A percentile compares a stretch with the other conserved stretches of the same genome.
phyloP scores from a whole-genome alignment of 352 stramenopile species.

The Pythium coloratum region DNA sequence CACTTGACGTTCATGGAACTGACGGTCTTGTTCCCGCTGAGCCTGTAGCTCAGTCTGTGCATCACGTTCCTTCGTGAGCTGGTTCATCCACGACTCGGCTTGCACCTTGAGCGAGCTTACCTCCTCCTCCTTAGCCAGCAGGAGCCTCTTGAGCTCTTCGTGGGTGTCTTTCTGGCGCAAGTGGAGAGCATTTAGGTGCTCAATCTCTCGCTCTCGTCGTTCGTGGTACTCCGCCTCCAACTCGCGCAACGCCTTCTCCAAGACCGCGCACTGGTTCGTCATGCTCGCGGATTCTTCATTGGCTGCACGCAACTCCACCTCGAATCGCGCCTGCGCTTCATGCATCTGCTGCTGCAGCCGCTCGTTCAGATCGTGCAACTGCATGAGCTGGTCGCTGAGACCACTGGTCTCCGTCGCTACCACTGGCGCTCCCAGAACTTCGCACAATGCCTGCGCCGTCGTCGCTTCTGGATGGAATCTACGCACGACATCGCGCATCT shows the following conservation, averaged over 20 bases:
- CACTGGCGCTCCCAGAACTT: background rate
- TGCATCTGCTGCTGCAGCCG: conserved; percentile 26
- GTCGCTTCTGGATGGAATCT: background rate
- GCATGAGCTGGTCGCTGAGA: conserved; percentile 2
- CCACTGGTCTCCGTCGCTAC: background rate
- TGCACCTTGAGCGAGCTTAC: conserved; percentile 38
- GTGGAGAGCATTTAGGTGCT: conserved; percentile 30
- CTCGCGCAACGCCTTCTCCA: conserved; percentile 38
- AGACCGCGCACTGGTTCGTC: conserved; percentile 33
- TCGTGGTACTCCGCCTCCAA: conserved; percentile 37
- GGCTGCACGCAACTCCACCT: conserved; percentile 30
- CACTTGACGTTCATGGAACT: conserved; percentile 14
- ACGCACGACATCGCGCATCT: conserved; percentile 5
- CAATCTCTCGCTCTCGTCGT: conserved; percentile 41
- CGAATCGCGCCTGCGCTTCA: conserved; percentile 24
- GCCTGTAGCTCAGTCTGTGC: conserved; percentile 16
- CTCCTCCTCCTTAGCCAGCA: conserved; percentile 46
- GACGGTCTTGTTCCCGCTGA: conserved; percentile 20
- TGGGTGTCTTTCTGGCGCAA: conserved; percentile 42
- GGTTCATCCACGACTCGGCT: conserved; percentile 29
- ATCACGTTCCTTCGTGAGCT: conserved; percentile 35
- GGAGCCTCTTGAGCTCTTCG: conserved; percentile 43
- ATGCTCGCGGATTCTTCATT: conserved; percentile 35
- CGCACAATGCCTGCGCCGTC: conserved; percentile 4
- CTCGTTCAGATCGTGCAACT: conserved; percentile 26